Percentiles rank a stretch among this genome's conserved stretches.
These are phyloP conservation scores for Fusarium sublunatum DNA, from an alignment of 2,329 filamentous ascomycete species.

Conservation along the genomic window DNA sequence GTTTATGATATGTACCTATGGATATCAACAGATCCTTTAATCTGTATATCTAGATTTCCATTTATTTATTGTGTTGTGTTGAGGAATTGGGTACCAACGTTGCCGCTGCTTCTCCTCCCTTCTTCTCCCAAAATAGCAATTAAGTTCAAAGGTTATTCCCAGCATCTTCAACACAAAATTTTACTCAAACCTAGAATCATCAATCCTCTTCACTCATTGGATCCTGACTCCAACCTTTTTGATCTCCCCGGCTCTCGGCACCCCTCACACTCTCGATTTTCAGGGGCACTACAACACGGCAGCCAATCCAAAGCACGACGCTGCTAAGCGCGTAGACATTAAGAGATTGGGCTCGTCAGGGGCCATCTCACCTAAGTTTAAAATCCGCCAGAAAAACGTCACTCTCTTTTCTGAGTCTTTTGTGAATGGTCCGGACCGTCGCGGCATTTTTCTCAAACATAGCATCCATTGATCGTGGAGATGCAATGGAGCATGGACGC, in stretches of 20 bases:
- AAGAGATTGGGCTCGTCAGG: slow-evolving; percentile 27
- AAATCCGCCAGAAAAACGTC: slow-evolving; percentile 12
- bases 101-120: no score
- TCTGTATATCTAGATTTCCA: no score
- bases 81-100: no score
- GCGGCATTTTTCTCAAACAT: slow-evolving; percentile 36
- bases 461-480: not conserved
- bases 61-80: no score
- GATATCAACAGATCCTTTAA: no score
- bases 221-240: slow-evolving; percentile 21
- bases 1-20: not conserved
- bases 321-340: slow-evolving; percentile 5
- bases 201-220: slow-evolving; percentile 16
- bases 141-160: slow-evolving; percentile 15
- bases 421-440: slow-evolving; percentile 20
- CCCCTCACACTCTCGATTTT: slow-evolving; percentile 35
- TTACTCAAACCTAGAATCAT: slow-evolving; percentile 8
- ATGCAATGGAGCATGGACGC: slow-evolving; percentile 31
- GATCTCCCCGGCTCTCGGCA: slow-evolving; percentile 24
- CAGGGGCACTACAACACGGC: slow-evolving; percentile 21
- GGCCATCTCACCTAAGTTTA: slow-evolving; percentile 18
- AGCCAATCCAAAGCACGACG: slow-evolving; percentile 17
- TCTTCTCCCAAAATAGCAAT: slow-evolving; percentile 9
- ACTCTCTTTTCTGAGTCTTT: not conserved
- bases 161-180: slow-evolving; percentile 6